Percentiles rank a stretch among this genome's conserved stretches.
These are phyloP conservation scores for Cryptosporidium sp. DNA, from an alignment of 169 alveolate species.

Conservation along the genomic window DNA sequence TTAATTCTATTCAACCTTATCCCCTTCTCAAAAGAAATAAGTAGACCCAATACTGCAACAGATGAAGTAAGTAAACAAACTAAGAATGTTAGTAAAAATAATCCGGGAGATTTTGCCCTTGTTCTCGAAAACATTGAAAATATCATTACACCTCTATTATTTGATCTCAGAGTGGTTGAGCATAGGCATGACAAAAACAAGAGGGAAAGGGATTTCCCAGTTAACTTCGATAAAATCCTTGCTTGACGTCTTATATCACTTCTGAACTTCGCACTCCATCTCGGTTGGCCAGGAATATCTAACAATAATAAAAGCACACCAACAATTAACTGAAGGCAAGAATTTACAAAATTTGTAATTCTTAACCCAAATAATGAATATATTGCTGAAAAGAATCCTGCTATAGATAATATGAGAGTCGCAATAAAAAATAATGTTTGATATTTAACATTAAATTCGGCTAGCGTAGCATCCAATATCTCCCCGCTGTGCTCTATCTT, in stretches of 20 bases:
- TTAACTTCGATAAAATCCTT: slow-evolving; percentile 86
- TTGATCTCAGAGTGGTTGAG: slow-evolving; percentile 78
- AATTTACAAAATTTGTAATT: slow-evolving; percentile 81
- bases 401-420: slow-evolving; percentile 84
- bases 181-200: slow-evolving; percentile 78
- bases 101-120: slow-evolving; percentile 25
- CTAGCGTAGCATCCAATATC: slow-evolving; percentile 87
- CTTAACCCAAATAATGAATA: slow-evolving; percentile 80
- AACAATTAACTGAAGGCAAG: slow-evolving; percentile 81
- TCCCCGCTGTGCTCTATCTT: slow-evolving; percentile 90
- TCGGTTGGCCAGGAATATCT: slow-evolving; percentile 92
- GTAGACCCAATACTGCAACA: slow-evolving; percentile 32
- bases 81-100: slow-evolving; percentile 25
- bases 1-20: slow-evolving; percentile 45
- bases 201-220: slow-evolving; percentile 90
- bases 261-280: slow-evolving; percentile 91
- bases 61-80: slow-evolving; percentile 22
- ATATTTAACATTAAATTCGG: slow-evolving; percentile 86
- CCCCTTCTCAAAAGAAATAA: slow-evolving; percentile 55
- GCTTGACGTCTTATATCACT: slow-evolving; percentile 84
- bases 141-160: neutral
- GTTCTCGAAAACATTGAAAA: slow-evolving; percentile 27
- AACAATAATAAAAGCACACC: slow-evolving; percentile 87
- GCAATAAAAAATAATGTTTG: slow-evolving; percentile 88
- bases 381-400: slow-evolving; percentile 84